Conservation (phyloP, 768 basidiomycete genomes). For the Xerocomus spinulosus region DNA sequence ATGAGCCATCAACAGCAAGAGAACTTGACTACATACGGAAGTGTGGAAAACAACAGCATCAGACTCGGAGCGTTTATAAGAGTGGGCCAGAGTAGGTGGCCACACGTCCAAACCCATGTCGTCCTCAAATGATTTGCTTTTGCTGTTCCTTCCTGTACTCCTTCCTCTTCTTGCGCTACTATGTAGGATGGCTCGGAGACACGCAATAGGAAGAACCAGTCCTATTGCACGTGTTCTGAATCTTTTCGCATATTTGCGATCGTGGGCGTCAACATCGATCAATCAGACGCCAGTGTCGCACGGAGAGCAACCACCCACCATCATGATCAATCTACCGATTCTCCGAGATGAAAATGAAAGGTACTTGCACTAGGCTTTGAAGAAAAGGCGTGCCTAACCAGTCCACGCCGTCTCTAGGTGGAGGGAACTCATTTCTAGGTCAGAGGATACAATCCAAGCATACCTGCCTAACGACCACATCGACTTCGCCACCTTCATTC, state of each 20-base stretch:
- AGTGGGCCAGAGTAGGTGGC: background rate
- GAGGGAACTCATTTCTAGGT: conserved; percentile 9
- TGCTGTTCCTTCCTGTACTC: conserved; percentile 14
- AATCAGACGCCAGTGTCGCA: conserved; percentile 5
- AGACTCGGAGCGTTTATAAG: conserved; percentile 12
- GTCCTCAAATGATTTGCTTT: conserved; percentile 9
- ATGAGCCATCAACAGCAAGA: background rate
- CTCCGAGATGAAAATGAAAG: conserved; percentile 8
- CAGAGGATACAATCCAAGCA: conserved; percentile 5
- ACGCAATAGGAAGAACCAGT: background rate
- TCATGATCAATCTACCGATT: conserved; percentile 4
- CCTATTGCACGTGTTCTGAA: conserved; percentile 15
- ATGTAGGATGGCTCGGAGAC: background rate
- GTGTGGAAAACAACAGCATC: background rate
- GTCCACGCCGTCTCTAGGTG: conserved; percentile 8
- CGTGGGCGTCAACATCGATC: conserved; percentile 3
- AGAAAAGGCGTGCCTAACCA: conserved; percentile 3
- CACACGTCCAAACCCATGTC: conserved; percentile 9
- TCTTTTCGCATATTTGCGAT: background rate
- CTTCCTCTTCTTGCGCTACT: background rate
- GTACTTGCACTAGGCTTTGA: conserved; percentile 5
- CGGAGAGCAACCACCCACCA: conserved; percentile 2
- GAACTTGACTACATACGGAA: background rate
- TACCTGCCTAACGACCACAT: conserved; percentile 14
- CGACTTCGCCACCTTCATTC: conserved; percentile 40